These are phyloP conservation scores for Stagonosporopsis cucurbitacearum DNA, from an alignment of 2,329 filamentous ascomycete genomes.

Conservation along the genomic window DNA sequence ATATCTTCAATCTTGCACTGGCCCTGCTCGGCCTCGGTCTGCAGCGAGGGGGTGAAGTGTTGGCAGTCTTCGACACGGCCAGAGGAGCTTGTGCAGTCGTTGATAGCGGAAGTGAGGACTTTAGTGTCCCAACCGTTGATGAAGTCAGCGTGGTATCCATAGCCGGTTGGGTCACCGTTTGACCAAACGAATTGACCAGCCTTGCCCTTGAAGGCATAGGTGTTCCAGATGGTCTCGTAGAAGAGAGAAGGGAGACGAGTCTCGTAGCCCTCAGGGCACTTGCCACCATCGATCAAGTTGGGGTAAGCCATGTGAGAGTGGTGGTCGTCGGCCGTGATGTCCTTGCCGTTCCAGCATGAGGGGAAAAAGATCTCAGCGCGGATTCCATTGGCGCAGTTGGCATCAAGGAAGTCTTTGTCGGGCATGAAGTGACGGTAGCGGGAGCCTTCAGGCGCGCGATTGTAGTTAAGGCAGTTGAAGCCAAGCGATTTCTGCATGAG, in stretches of 20 bases:
- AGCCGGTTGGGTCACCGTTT: conserved; percentile 77
- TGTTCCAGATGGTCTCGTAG: conserved; percentile 65
- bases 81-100: conserved; percentile 73
- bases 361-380: conserved; percentile 76
- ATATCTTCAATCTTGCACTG: conserved; percentile 68
- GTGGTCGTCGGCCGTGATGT: conserved; percentile 65
- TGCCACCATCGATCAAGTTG: conserved; percentile 57
- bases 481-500: conserved; percentile 83
- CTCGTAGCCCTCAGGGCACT: conserved; percentile 62
- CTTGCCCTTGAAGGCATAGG: conserved; percentile 57
- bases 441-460: conserved; percentile 68
- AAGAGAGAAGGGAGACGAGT: conserved; percentile 65
- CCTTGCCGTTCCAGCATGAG: conserved; percentile 73
- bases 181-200: conserved; percentile 69
- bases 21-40: conserved; percentile 60
- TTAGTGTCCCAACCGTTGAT: conserved; percentile 71
- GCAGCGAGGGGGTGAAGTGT: conserved; percentile 66
- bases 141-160: conserved; percentile 76
- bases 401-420: conserved; percentile 78
- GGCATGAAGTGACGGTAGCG: conserved; percentile 84
- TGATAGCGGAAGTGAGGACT: conserved; percentile 70
- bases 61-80: conserved; percentile 76
- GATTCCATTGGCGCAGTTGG: conserved; percentile 80
- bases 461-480: conserved; percentile 95
- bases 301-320: conserved; percentile 71